A percentile compares a stretch with the other conserved stretches of the same genome.
These are phyloP conservation scores for Carex myosuroides DNA, from an alignment of 176 grass and related monocot genomes.

Conservation along the genomic window DNA sequence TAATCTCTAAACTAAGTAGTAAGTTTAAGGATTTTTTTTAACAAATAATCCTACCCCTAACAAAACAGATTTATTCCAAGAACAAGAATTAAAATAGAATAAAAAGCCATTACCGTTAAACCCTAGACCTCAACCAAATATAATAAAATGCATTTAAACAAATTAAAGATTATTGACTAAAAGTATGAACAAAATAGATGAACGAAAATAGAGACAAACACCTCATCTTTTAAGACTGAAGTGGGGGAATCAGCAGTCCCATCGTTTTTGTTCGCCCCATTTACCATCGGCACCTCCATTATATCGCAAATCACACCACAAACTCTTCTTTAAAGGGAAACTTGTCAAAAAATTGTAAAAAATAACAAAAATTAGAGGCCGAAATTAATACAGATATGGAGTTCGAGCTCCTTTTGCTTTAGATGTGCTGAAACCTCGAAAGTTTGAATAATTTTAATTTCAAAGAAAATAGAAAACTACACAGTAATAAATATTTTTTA, in stretches of 20 bases:
- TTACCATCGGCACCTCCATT: slow-evolving; percentile 44
- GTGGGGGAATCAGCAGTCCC: slow-evolving; percentile 56
- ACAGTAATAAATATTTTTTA: not conserved
- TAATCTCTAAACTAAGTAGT: not conserved
- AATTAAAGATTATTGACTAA: slow-evolving; percentile 5
- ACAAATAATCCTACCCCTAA: not conserved
- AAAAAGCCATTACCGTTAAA: slow-evolving; percentile 10
- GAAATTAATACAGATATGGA: not conserved
- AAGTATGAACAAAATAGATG: not conserved
- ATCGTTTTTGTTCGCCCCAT: slow-evolving; percentile 30
- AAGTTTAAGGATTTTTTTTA: not conserved
- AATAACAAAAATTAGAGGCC: not conserved
- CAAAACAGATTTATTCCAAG: not conserved
- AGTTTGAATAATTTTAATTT: not conserved
- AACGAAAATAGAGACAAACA: slow-evolving; percentile 8
- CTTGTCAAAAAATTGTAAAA: not conserved
- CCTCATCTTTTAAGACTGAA: slow-evolving; percentile 90
- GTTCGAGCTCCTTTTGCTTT: not conserved
- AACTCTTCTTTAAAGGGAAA: slow-evolving; percentile 18
- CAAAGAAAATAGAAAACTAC: not conserved
- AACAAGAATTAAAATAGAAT: not conserved
- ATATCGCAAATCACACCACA: slow-evolving; percentile 19
- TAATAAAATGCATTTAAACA: slow-evolving; percentile 2
- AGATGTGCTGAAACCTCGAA: not conserved
- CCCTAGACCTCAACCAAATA: slow-evolving; percentile 26